A percentile compares a stretch with the other conserved stretches of the same genome.
These are phyloP conservation scores for Chaetomium sp. DNA, from an alignment of 2,329 filamentous ascomycete genomes.

Conservation along the genomic window DNA sequence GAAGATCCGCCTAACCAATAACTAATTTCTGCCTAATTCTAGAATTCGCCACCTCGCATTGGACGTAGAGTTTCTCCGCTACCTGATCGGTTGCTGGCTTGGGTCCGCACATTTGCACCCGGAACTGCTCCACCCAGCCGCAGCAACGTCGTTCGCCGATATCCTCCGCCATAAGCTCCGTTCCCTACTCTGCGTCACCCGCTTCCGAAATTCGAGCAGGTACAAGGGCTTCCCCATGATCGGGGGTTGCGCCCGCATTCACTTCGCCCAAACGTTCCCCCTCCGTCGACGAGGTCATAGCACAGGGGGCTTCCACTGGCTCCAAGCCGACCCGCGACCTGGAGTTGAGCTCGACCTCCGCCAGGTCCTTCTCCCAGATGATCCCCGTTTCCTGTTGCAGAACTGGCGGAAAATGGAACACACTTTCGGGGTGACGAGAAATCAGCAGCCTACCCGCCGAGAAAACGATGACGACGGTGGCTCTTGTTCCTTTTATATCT, in stretches of 20 bases:
- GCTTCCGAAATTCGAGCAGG: neutral
- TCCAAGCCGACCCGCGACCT: conserved; percentile 13
- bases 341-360: conserved; percentile 12
- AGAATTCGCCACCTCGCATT: neutral
- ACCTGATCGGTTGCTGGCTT: neutral
- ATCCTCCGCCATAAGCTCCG: neutral
- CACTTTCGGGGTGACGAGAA: neutral
- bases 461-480: neutral
- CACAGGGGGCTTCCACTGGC: conserved; percentile 9
- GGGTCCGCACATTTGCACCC: neutral
- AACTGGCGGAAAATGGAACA: neutral
- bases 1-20: neutral
- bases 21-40: neutral
- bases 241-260: neutral
- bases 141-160: neutral
- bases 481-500: neutral
- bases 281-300: neutral
- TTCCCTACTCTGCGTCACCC: neutral
- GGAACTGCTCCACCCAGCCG: neutral
- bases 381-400: neutral
- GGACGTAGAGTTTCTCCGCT: neutral
- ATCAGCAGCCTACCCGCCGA: neutral
- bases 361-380: neutral
- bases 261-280: conserved; percentile 13
- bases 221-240: neutral